Evolutionary conservation across 1,284 basidiomycete genomes (phyloP).

Genomic region (Leccinum solheimii): DNA sequence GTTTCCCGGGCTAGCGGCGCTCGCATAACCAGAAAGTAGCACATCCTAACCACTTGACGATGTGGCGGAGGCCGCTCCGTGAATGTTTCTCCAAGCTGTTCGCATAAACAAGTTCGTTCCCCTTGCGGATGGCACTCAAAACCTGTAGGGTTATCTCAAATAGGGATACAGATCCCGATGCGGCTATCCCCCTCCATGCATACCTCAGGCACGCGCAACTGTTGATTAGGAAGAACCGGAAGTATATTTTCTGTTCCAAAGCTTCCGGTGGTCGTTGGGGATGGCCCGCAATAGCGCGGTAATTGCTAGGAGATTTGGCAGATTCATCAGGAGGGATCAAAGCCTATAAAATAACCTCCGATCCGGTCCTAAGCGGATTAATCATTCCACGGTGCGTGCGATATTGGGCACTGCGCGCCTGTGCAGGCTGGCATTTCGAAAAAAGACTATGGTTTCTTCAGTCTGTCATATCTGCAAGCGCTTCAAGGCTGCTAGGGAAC

Average conservation of each 20-base stretch:
- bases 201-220: background rate
- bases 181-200: background rate
- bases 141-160: background rate
- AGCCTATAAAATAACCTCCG: background rate
- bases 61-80: background rate
- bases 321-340: background rate
- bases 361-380: background rate
- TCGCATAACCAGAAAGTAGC: background rate
- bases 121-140: background rate
- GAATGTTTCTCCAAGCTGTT: background rate
- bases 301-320: background rate
- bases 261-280: background rate
- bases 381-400: background rate
- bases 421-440: background rate
- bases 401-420: background rate
- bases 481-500: background rate
- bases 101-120: background rate
- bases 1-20: background rate
- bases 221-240: background rate
- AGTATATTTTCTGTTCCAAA: background rate
- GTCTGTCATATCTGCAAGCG: background rate
- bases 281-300: background rate
- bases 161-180: background rate
- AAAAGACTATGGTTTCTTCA: background rate
- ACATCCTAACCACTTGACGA: background rate